These are phyloP conservation scores for Meripilus lineatus DNA, from an alignment of 1,284 basidiomycete genomes.

Conservation along the genomic window DNA sequence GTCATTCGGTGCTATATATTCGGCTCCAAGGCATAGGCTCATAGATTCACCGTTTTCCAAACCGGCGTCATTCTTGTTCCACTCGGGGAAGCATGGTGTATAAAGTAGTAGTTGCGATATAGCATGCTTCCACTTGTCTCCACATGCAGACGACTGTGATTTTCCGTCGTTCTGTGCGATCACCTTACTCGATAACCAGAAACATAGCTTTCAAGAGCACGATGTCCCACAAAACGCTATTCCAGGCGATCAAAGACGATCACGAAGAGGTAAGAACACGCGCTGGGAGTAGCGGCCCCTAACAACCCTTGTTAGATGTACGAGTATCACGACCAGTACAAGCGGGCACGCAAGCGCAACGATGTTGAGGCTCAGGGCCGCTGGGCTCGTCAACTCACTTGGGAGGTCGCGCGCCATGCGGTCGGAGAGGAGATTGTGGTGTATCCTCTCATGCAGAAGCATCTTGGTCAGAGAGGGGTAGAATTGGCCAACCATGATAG, in stretches of 20 bases:
- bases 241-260: conserved; percentile 40
- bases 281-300: not conserved
- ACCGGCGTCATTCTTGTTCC: too few species aligned
- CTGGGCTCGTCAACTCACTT: conserved; percentile 52
- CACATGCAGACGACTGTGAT: too few species aligned
- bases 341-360: conserved; percentile 30
- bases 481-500: conserved; percentile 55
- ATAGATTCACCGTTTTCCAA: too few species aligned
- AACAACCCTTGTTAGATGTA: conserved; percentile 35
- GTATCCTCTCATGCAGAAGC: conserved; percentile 62
- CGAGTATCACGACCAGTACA: conserved; percentile 52
- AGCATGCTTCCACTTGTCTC: too few species aligned
- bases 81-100: too few species aligned
- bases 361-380: conserved; percentile 45
- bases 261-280: conserved; percentile 34
- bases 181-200: too few species aligned
- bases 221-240: conserved; percentile 30
- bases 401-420: conserved; percentile 60
- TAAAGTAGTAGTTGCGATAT: too few species aligned
- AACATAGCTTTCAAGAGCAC: too few species aligned
- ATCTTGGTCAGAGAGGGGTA: conserved; percentile 48
- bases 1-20: too few species aligned
- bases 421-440: conserved; percentile 64
- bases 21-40: too few species aligned
- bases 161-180: too few species aligned